Conservation (phyloP, 73 alveolate species). For the Diophrys appendiculata region DNA sequence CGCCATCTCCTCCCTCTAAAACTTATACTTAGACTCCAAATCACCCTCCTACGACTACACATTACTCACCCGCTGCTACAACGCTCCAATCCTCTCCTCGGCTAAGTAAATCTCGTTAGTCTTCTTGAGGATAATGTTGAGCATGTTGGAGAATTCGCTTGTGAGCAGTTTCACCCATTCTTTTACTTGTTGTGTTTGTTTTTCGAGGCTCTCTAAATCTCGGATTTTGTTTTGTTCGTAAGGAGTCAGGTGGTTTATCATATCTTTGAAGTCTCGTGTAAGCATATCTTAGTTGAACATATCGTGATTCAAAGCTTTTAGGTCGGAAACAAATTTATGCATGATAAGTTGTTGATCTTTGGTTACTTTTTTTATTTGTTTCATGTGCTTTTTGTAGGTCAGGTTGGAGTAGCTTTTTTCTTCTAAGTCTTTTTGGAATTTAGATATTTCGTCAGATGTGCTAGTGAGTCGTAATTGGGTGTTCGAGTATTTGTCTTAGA, state of each 20-base stretch:
- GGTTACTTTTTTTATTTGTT: not conserved
- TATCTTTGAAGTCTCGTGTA: not conserved
- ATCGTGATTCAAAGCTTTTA: not conserved
- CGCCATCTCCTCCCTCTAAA: not conserved
- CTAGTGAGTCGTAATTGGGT: not conserved
- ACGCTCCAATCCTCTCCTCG: not conserved
- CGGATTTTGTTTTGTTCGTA: not conserved
- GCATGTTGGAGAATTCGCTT: not conserved
- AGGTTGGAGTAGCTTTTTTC: not conserved
- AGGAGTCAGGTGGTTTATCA: not conserved
- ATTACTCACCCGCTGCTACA: not conserved
- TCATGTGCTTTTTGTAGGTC: not conserved
- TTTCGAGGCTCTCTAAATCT: not conserved
- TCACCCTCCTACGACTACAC: slow-evolving; percentile 4
- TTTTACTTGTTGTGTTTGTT: too few relatives aligned
- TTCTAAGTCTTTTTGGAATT: slow-evolving; percentile 1
- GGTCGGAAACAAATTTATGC: not conserved
- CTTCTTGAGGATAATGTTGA: not conserved
- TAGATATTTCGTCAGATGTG: not conserved
- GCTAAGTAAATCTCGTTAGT: not conserved
- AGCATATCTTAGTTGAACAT: not conserved
- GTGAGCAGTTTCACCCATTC: not conserved
- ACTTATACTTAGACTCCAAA: slow-evolving; percentile 5
- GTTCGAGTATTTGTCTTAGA: not conserved
- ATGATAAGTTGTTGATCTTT: not conserved